Evolutionary conservation across 768 basidiomycete species (phyloP).

Genomic region (Serpula lacrymans): DNA sequence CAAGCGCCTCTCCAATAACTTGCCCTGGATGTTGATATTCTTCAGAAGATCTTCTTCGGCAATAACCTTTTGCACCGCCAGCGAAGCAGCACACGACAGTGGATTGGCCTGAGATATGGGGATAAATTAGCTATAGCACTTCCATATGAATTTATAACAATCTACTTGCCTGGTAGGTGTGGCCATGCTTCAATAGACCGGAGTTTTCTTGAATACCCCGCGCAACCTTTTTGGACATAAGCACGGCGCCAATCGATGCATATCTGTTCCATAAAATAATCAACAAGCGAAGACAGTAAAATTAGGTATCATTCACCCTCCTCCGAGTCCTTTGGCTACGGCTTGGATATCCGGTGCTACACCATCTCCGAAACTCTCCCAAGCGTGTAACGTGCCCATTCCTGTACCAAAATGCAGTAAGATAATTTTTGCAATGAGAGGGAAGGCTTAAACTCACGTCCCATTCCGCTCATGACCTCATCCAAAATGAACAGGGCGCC

Average conservation of each 20-base stretch:
- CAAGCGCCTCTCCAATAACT: constrained; percentile 56
- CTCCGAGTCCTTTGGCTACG: constrained; percentile 86
- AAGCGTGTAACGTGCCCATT: constrained; percentile 84
- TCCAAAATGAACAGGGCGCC: constrained; percentile 78
- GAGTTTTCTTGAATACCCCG: constrained; percentile 65
- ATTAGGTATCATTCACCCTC: constrained; percentile 53
- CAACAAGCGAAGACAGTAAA: neutral
- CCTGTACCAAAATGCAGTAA: constrained; percentile 45
- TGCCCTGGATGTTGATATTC: constrained; percentile 58
- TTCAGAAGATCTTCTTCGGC: constrained; percentile 65
- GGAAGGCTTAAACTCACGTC: constrained; percentile 69
- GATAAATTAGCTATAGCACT: constrained; percentile 5
- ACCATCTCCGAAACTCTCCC: constrained; percentile 81
- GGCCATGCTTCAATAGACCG: constrained; percentile 79
- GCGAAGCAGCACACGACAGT: constrained; percentile 69
- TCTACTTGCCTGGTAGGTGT: constrained; percentile 69
- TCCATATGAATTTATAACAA: neutral
- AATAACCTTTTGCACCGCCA: constrained; percentile 80
- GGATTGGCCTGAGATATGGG: constrained; percentile 61
- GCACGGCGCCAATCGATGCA: constrained; percentile 76
- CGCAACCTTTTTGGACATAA: constrained; percentile 70
- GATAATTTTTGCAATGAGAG: neutral
- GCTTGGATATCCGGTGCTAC: constrained; percentile 82
- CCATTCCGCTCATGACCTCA: constrained; percentile 93
- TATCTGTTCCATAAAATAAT: constrained; percentile 46